Evolutionary conservation across 192 early-diverging fungal genomes (phyloP).

Genomic region (Pilaira anomala): DNA sequence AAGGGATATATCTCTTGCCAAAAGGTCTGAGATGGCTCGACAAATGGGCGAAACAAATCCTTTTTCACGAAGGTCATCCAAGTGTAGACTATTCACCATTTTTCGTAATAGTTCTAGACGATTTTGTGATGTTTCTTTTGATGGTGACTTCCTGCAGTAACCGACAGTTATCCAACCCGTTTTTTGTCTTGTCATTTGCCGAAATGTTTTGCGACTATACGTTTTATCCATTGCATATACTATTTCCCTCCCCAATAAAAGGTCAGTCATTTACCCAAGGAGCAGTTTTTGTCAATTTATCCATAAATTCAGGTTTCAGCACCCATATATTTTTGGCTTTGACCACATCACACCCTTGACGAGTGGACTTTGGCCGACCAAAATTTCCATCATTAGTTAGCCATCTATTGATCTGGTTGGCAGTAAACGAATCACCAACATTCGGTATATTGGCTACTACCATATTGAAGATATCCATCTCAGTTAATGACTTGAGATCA

Average conservation of each 20-base stretch:
- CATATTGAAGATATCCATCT: too few species aligned
- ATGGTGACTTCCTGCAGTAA: constrained; percentile 12
- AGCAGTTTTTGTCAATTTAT: constrained; percentile 6
- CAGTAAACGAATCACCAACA: too few species aligned
- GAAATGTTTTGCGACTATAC: neutral
- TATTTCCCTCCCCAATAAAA: constrained; percentile 1
- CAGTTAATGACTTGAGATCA: too few species aligned
- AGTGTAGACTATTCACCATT: constrained; percentile 1
- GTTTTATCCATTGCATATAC: constrained; percentile 2
- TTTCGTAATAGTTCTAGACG: neutral
- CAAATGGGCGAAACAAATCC: constrained; percentile 9
- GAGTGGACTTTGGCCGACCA: neutral
- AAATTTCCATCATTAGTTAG: neutral
- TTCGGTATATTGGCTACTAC: too few species aligned
- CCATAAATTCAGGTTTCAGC: constrained; percentile 10
- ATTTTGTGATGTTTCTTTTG: constrained; percentile 3
- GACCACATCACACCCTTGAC: neutral
- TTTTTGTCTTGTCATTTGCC: neutral
- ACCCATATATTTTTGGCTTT: constrained; percentile 50
- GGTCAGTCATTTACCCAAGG: constrained; percentile 10
- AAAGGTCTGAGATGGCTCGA: neutral
- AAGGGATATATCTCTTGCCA: neutral
- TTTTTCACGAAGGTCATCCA: constrained; percentile 8
- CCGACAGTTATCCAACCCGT: constrained; percentile 4
- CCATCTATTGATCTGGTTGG: constrained; percentile 4